A percentile compares a stretch with the other conserved stretches of the same genome.
These are phyloP conservation scores for Plasmopara viticola DNA, from an alignment of 352 stramenopile species.

Conservation along the genomic window DNA sequence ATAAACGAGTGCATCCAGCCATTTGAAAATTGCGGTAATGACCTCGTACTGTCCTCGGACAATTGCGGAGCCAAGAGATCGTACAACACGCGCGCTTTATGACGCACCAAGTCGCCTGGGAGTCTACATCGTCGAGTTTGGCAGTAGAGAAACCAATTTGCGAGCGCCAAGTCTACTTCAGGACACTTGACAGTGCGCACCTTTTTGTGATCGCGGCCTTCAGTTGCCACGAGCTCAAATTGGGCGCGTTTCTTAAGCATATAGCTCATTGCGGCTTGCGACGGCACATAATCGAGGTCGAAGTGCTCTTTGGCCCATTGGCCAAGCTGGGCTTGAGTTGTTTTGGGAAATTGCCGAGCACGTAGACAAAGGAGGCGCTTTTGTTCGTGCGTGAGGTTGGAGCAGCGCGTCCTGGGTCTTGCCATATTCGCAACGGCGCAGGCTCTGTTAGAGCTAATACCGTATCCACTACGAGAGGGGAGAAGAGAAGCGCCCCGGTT, in stretches of 20 bases:
- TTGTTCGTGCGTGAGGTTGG: conserved; percentile 80
- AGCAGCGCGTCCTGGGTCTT: conserved; percentile 38
- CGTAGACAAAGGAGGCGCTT: conserved; percentile 76
- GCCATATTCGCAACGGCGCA: conserved; percentile 9
- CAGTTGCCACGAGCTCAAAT: conserved; percentile 68
- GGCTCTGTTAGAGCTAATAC: conserved; percentile 29
- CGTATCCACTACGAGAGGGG: conserved; percentile 11
- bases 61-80: conserved; percentile 49
- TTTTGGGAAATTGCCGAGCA: conserved; percentile 60
- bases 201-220: conserved; percentile 72
- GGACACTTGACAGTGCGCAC: conserved; percentile 71
- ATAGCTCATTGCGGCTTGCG: conserved; percentile 77
- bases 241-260: conserved; percentile 68
- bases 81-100: conserved; percentile 64
- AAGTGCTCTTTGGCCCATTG: conserved; percentile 73
- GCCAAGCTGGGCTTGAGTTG: conserved; percentile 64
- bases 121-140: conserved; percentile 50
- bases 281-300: conserved; percentile 47
- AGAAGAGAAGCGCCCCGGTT: neutral
- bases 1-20: conserved; percentile 84
- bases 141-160: conserved; percentile 77
- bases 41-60: conserved; percentile 20
- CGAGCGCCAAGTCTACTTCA: conserved; percentile 68
- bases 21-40: conserved; percentile 79
- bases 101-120: conserved; percentile 67